These are phyloP conservation scores for Candida sphagnicola DNA, from an alignment of 805 yeast genomes.

Conservation along the genomic window DNA sequence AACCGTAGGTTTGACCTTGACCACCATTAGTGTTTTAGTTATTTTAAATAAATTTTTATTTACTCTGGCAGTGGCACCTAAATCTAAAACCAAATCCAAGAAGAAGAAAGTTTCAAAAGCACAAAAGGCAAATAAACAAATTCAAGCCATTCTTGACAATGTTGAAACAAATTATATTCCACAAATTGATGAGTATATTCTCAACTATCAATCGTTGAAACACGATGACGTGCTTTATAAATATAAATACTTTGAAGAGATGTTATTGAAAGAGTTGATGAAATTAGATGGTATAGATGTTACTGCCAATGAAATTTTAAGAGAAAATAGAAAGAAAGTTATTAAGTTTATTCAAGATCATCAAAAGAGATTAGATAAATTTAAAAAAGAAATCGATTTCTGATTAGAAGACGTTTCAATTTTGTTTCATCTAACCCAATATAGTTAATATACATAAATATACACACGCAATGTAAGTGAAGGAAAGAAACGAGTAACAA, in stretches of 20 bases:
- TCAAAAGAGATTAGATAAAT: conserved; percentile 52
- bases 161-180: conserved; percentile 40
- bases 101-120: conserved; percentile 38
- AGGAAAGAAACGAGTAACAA: no score
- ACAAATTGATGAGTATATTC: conserved; percentile 30
- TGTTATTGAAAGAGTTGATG: conserved; percentile 61
- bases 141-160: conserved; percentile 35
- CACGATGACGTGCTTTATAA: conserved; percentile 41
- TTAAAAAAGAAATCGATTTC: conserved; percentile 27
- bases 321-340: conserved; percentile 54
- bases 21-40: conserved; percentile 25
- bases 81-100: conserved; percentile 18
- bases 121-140: conserved; percentile 35
- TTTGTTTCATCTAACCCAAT: no score
- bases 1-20: conserved; percentile 28
- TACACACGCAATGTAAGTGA: no score
- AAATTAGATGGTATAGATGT: conserved; percentile 63
- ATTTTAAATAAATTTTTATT: conserved; percentile 18
- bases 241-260: conserved; percentile 60
- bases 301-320: conserved; percentile 46
- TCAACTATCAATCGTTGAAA: conserved; percentile 20
- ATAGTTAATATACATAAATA: no score
- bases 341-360: conserved; percentile 59
- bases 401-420: no score
- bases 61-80: conserved; percentile 7